Conservation (phyloP, 257 asterid genomes). For the Gynochthodes officinalis region DNA sequence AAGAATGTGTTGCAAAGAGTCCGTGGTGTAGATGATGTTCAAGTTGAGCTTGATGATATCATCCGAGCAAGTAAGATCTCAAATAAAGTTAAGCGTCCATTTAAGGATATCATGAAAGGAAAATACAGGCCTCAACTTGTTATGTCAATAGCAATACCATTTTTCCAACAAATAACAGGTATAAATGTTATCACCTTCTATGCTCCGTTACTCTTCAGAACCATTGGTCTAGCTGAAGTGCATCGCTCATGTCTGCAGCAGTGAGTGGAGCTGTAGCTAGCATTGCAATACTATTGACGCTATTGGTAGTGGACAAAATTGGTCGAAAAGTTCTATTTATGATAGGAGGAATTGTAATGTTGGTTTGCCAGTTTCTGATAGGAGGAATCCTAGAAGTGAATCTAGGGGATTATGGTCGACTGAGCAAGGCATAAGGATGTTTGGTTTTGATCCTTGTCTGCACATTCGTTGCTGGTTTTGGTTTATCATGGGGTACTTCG, state of each 20-base stretch:
- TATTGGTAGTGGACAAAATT: conserved; percentile 45
- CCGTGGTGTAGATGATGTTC: conserved; percentile 50
- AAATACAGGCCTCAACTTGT: conserved; percentile 55
- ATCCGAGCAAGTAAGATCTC: conserved; percentile 42
- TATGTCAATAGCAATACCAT: conserved; percentile 65
- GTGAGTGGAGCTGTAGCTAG: conserved; percentile 49
- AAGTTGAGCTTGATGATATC: conserved; percentile 53
- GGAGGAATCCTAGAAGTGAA: conserved; percentile 49
- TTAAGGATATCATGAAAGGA: conserved; percentile 25
- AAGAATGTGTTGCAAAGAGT: conserved; percentile 36
- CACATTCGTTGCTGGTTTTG: conserved; percentile 52
- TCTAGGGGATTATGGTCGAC: conserved; percentile 44
- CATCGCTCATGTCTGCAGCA: conserved; percentile 50
- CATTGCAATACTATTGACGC: conserved; percentile 29
- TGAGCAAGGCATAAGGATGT: conserved; percentile 38
- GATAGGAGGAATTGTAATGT: conserved; percentile 50
- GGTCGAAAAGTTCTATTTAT: conserved; percentile 47
- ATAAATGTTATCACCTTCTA: conserved; percentile 65
- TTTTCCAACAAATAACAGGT: conserved; percentile 68
- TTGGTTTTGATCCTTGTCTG: conserved; percentile 43
- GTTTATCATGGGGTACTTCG: conserved; percentile 70
- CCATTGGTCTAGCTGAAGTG: conserved; percentile 70
- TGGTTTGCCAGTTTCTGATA: conserved; percentile 36
- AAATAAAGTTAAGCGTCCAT: conserved; percentile 28
- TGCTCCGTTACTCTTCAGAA: conserved; percentile 59